Evolutionary conservation across 169 alveolate genomes (phyloP), one percentile per base, ranked within the genome.

Genomic region (Plasmodium vivax): DNA sequence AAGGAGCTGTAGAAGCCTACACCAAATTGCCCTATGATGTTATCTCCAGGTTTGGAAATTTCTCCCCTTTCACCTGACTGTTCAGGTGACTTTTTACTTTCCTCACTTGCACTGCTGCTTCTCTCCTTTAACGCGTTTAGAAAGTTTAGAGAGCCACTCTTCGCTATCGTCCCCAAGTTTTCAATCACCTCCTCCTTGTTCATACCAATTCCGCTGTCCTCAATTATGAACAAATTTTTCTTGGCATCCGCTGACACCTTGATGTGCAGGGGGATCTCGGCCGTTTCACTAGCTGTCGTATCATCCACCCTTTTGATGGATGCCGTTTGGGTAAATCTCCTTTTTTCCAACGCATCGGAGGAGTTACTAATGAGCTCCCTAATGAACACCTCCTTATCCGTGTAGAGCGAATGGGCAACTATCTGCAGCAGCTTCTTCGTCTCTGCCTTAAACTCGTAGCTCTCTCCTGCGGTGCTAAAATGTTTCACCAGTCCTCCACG

Each of bases 321-420:
- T 85, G 95, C 75, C 95, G 90, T 72, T 95, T 96, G 85, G 77
- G 94, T 27, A 91, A 98, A 98, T 91, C 99, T 96, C 92, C 98
- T 98, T 97, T 99, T 99, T 96, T 99, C 99, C 83, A 99, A 96
- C 2, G 99, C 99, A 95, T 99, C 99, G 12, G 99, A 98, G 9
- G 99, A 99, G 95, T 99, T 99, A 19, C 99, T 99, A 58, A 99
- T 98, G 68, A 99, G 97, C 91, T 99, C 99, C 87, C 99, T 97
- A 62, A 99, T 96, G 82, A 98, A 98, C 47, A 98, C 99, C 95
- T 99, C 99, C 93, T 98, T 98, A 97, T 99, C 99, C 0, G 99
- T 98, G 96, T 99, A 99, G 34, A 99, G 97, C 23, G 99, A 97
- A 84, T 98, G 99, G 19, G 99, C 99, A 36, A 99, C 99, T 19